Evolutionary conservation across 2,329 filamentous ascomycete species (phyloP).

Genomic region (Talaromyces sp.): DNA sequence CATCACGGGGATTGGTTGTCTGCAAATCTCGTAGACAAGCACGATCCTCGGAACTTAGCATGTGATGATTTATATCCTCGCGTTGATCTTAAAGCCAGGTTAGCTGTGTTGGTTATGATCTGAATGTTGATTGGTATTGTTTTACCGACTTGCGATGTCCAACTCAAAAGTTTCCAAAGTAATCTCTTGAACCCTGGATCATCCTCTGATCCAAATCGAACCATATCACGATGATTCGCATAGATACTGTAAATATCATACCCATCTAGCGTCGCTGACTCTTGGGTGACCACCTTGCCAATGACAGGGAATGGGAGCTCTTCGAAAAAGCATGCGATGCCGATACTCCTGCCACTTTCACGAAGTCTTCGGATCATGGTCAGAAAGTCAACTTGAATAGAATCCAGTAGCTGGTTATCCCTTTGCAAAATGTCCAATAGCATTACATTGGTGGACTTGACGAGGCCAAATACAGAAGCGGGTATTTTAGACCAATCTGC

Average conservation of each 20-base stretch:
- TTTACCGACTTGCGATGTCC: constrained; percentile 5
- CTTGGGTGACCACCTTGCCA: background rate
- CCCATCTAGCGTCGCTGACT: constrained; percentile 1
- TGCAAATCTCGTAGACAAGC: background rate
- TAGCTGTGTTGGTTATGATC: too few species aligned
- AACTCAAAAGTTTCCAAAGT: constrained; percentile 1
- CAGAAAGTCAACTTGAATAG: constrained; percentile 1
- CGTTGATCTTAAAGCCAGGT: background rate
- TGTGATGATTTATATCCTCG: background rate
- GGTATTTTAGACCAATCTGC: constrained; percentile 4
- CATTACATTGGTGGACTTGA: constrained; percentile 1
- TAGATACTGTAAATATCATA: constrained; percentile 3
- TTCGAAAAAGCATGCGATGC: background rate
- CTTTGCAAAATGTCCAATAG: background rate
- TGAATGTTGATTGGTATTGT: background rate
- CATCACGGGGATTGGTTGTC: background rate
- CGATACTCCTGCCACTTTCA: background rate
- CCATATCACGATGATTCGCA: constrained; percentile 3
- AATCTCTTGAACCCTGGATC: constrained; percentile 4
- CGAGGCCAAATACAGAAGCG: background rate
- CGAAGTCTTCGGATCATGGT: constrained; percentile 1
- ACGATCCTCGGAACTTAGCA: background rate
- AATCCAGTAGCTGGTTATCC: constrained; percentile 1
- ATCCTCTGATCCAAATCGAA: background rate
- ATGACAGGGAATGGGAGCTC: constrained; percentile 1